These are phyloP conservation scores for Trifolium dubium DNA, from an alignment of 306 rosid genomes.

Conservation along the genomic window DNA sequence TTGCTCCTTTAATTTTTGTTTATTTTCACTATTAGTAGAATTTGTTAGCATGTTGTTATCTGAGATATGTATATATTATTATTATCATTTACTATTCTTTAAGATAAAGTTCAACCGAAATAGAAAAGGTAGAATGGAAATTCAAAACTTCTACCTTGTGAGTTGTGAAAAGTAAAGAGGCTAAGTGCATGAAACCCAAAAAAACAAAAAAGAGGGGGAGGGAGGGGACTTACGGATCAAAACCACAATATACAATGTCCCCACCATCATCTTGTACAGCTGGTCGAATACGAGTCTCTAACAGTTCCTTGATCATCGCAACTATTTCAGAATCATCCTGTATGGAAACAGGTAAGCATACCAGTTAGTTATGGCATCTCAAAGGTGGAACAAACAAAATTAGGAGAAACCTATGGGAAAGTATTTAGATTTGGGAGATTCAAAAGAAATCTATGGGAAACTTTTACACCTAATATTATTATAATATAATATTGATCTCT, in stretches of 20 bases:
- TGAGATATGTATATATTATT: not conserved
- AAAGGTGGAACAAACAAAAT: not conserved
- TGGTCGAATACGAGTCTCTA: slow-evolving; percentile 96
- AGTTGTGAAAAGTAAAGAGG: not conserved
- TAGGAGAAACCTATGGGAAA: not conserved
- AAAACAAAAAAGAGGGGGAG: slow-evolving; percentile 8
- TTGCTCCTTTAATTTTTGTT: not conserved
- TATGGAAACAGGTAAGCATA: slow-evolving; percentile 18
- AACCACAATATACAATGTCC: slow-evolving; percentile 84
- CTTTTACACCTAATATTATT: not conserved
- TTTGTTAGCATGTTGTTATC: not conserved
- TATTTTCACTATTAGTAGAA: not conserved
- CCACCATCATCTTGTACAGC: slow-evolving; percentile 99
- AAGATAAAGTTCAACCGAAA: not conserved
- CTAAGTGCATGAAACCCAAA: slow-evolving; percentile 34
- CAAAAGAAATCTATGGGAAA: too few species aligned
- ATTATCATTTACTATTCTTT: not conserved
- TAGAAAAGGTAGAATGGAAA: not conserved
- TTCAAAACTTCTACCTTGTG: not conserved
- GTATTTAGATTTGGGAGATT: not conserved
- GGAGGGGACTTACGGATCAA: slow-evolving; percentile 60
- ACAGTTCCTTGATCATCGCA: slow-evolving; percentile 95
- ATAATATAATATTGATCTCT: too few species aligned
- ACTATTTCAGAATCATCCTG: slow-evolving; percentile 97
- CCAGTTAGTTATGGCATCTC: slow-evolving; percentile 15